Evolutionary conservation across 2,329 filamentous ascomycete genomes (phyloP).

Genomic region (Gremmenia infestans): DNA sequence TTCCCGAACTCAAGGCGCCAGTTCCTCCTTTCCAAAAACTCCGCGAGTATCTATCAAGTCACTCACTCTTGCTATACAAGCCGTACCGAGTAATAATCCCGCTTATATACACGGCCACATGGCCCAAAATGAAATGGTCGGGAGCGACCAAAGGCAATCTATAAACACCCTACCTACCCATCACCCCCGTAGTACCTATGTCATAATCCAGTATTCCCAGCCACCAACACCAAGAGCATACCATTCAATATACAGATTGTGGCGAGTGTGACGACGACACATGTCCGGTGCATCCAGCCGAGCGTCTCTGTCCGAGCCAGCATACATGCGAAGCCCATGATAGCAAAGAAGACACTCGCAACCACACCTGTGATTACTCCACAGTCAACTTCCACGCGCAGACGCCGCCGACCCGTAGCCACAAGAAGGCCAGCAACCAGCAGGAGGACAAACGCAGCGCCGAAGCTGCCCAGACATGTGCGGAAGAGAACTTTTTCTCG

Average conservation of each 20-base stretch:
- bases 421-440: constrained; percentile 61
- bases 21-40: neutral
- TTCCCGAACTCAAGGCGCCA: neutral
- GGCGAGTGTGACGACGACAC: constrained; percentile 41
- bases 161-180: neutral
- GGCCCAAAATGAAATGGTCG: too few relatives aligned
- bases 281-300: constrained; percentile 38
- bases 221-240: constrained; percentile 47
- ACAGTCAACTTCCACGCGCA: constrained; percentile 66
- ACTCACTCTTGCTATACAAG: neutral
- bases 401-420: constrained; percentile 61
- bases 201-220: constrained; percentile 31
- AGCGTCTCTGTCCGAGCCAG: constrained; percentile 46
- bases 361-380: constrained; percentile 67
- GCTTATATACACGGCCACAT: too few relatives aligned
- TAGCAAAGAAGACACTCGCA: constrained; percentile 59
- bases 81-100: neutral
- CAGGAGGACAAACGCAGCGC: constrained; percentile 58
- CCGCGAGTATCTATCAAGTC: neutral
- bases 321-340: constrained; percentile 55
- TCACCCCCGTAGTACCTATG: neutral
- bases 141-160: neutral
- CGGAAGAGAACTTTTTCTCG: constrained; percentile 53
- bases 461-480: constrained; percentile 49
- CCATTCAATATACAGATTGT: constrained; percentile 45